Evolutionary conservation across 176 grass and related monocot species (phyloP), one percentile per base, ranked within the genome.

Genomic region (Musa acuminata): DNA sequence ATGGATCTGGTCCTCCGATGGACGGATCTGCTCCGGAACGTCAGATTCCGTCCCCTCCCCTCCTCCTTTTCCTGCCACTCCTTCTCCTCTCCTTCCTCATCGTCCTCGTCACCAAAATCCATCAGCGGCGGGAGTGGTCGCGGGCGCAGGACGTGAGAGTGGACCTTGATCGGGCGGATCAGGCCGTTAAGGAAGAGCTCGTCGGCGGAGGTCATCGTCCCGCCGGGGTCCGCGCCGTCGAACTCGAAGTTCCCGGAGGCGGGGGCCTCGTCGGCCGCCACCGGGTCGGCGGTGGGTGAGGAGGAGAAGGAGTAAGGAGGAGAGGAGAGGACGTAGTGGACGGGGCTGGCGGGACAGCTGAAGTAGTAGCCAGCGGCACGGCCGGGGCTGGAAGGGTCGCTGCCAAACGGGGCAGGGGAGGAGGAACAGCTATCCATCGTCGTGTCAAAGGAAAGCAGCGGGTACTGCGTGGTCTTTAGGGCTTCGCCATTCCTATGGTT

Each of bases 141-240:
- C 17, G 54, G 35, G 2, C 53, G 53, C 19, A 58, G 67, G 27
- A 71, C n/a, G 26, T 80, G 53, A 12, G 69, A 62, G 2, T 62
- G 64, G 10, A 70, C n/a, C 49, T 69, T 82, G 19, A 72, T 55
- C 0, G 80, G 62, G 35, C 84, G 66, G 17, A 81, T 86, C 63
- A 82, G 69, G 16, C 84, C 84, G 9, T 86, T 75, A 60, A 71
- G 54, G 24, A 86, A 86, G 53, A 86, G 50, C 63, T 86, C 84
- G 25, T 86, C 78, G 29, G 80, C 78, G 64, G 80, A 82, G 69
- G 59, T 75, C 80, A 86, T 86, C 35, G 70, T 66, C 57, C 80
- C 54, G n/a, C 4, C 66, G 11, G 9, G 5, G 23, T 13, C 16
- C 14, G 78, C 26, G 11, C 80, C 74, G 27, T 55, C 58, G 58